phyloP scores from a whole-genome alignment of 169 alveolate genomes.

The Perkinsus chesapeaki region DNA sequence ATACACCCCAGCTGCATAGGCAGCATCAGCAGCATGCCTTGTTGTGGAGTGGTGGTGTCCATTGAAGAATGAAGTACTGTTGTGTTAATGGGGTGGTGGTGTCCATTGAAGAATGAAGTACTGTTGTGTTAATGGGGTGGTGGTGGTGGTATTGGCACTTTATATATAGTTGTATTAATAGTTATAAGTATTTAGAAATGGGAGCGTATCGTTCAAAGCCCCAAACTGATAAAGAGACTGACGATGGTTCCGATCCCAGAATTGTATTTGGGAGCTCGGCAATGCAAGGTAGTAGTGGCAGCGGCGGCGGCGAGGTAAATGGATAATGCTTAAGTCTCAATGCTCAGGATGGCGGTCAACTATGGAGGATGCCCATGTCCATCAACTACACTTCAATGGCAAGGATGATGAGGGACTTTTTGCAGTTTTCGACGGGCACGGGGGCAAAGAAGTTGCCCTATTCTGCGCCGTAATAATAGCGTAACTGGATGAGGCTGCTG shows the following conservation, averaged over 20 bases:
- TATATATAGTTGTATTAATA: not conserved
- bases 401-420: not conserved
- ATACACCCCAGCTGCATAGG: slow-evolving; percentile 40
- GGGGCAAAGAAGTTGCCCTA: not conserved
- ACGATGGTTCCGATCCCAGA: not conserved
- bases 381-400: not conserved
- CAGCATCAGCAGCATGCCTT: not conserved
- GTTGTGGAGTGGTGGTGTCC: no score
- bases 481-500: not conserved
- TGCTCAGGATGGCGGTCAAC: not conserved
- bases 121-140: no score
- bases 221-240: not conserved
- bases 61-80: no score
- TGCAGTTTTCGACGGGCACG: not conserved
- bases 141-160: no score
- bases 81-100: no score
- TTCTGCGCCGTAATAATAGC: not conserved
- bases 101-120: no score
- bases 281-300: not conserved
- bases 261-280: not conserved
- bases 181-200: not conserved
- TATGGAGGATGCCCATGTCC: not conserved
- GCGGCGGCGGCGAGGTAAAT: not conserved
- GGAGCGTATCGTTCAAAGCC: not conserved
- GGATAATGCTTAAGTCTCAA: not conserved